Base-by-base conservation (phyloP, 2,329 filamentous ascomycete genomes). In the Coniochaeta sp. region DNA sequence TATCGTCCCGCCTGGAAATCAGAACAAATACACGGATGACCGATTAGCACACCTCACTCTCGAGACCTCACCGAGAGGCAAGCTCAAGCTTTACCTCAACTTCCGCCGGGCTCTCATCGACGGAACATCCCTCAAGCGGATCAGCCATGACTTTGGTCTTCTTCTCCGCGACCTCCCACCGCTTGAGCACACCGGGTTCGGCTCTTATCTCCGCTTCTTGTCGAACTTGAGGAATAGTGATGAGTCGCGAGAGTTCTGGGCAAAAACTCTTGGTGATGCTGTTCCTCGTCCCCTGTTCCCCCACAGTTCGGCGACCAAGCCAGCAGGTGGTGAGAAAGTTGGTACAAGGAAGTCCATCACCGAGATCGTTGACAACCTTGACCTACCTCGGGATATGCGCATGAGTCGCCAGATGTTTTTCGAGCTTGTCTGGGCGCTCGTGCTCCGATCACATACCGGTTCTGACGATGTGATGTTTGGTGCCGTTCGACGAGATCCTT, bases 291-390 rank as follows among this genome's bases (percentile, higher is more conserved):
- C 40, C 7, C 59, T 59, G 24, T 26, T 19, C 26, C 52, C 36
- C 43, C 43, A 22, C 5, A 6, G 17, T 44, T 57, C 58, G 26
- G 17, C 43, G 34, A 60, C 58, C n/a, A 59, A 57, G 19, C 58
- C 33, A 26, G 60, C 58, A 19, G 47, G 59, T 22, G 56, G 60
- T n/a, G 59, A 50, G 34, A 40, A 44, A 7, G 40, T 60, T 17
- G 57, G 28, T 4, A 56, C 58, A 8, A 52, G 34, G 11, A 61
- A 58, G 22, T 40, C 56, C 26, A 34, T 63, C 55, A 31, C 57
- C 36, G 28, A 62, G 56, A 36, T 40, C 33, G n/a, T 40, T 11
- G 56, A 58, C 43, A 44, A 44, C 14, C 22, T 44, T 14, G 43
- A 44, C 12, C 43, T 44, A n/a, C 43, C 43, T 44, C 43, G 12